Percentiles rank a stretch among this genome's conserved stretches.
phyloP scores from a whole-genome alignment of 352 stramenopile genomes.

The Phytopythium ostracodes region DNA sequence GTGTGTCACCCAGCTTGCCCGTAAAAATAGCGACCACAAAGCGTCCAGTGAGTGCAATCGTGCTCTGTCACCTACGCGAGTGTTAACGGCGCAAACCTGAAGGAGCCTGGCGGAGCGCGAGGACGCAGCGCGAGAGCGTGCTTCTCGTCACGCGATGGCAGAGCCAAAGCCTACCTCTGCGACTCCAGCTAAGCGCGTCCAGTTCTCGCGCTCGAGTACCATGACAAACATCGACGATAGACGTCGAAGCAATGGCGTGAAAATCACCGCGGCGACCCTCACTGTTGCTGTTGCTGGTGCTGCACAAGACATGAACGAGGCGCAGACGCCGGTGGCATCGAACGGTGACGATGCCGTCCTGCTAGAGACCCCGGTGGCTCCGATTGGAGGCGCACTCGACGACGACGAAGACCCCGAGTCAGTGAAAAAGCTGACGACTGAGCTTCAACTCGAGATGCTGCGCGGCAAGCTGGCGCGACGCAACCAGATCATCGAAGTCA shows the following conservation, averaged over 20 bases:
- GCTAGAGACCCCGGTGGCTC: neutral
- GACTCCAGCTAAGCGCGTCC: neutral
- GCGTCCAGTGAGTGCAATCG: neutral
- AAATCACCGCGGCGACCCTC: neutral
- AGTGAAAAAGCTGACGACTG: slow-evolving; percentile 25
- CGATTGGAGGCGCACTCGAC: slow-evolving; percentile 8
- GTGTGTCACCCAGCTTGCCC: neutral
- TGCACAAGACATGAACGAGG: neutral
- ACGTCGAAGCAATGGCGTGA: neutral
- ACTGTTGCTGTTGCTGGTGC: neutral
- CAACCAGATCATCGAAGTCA: slow-evolving; percentile 72
- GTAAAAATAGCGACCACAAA: neutral
- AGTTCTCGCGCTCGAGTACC: slow-evolving; percentile 2
- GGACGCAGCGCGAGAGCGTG: neutral
- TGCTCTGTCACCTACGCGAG: neutral
- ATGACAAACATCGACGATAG: neutral
- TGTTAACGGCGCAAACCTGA: too few relatives aligned
- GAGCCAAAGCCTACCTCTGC: neutral
- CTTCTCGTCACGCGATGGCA: neutral
- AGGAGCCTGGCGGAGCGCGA: neutral
- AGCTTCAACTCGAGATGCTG: slow-evolving; percentile 61
- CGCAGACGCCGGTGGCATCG: neutral
- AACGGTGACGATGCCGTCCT: neutral
- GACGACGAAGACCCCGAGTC: slow-evolving; percentile 30
- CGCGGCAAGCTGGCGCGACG: slow-evolving; percentile 58